phyloP scores from a whole-genome alignment of 176 grass and related monocot species.

The Oryza glumipatula region DNA sequence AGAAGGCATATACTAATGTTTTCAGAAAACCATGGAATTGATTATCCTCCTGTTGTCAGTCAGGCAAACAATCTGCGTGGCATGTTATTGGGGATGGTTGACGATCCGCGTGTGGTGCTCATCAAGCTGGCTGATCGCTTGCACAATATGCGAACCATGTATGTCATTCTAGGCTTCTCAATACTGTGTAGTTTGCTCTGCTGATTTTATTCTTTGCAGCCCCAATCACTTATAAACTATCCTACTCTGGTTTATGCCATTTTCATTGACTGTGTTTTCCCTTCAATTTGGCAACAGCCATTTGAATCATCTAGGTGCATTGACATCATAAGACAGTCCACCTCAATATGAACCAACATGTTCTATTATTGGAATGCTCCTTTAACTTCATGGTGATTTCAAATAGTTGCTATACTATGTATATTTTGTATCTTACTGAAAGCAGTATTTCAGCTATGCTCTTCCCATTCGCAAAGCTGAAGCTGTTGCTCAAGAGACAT shows the following conservation, averaged over 20 bases:
- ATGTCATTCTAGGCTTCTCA: conserved; percentile 40
- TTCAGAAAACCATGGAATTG: conserved; percentile 39
- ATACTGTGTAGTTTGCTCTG: conserved; percentile 12
- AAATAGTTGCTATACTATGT: conserved; percentile 35
- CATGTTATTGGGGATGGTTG: conserved; percentile 99
- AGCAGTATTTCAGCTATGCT: conserved; percentile 80
- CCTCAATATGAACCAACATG: conserved; percentile 20
- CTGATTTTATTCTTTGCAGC: neutral
- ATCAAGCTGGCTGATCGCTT: conserved; percentile 96
- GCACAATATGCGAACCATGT: conserved; percentile 99
- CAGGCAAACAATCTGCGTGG: conserved; percentile 96
- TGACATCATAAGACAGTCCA: neutral
- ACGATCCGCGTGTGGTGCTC: conserved; percentile 97
- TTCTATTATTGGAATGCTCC: conserved; percentile 23
- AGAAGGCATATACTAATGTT: conserved; percentile 23
- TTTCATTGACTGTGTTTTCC: neutral
- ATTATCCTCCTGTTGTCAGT: conserved; percentile 56
- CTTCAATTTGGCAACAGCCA: conserved; percentile 20
- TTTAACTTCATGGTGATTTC: conserved; percentile 22
- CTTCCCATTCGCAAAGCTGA: conserved; percentile 89
- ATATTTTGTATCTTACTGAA: conserved; percentile 32
- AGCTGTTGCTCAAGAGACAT: conserved; percentile 97
- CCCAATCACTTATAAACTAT: neutral
- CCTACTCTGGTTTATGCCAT: conserved; percentile 13
- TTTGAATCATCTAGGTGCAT: conserved; percentile 35